phyloP scores from a whole-genome alignment of 1,284 basidiomycete species.

The Cryptococcus neoformans region DNA sequence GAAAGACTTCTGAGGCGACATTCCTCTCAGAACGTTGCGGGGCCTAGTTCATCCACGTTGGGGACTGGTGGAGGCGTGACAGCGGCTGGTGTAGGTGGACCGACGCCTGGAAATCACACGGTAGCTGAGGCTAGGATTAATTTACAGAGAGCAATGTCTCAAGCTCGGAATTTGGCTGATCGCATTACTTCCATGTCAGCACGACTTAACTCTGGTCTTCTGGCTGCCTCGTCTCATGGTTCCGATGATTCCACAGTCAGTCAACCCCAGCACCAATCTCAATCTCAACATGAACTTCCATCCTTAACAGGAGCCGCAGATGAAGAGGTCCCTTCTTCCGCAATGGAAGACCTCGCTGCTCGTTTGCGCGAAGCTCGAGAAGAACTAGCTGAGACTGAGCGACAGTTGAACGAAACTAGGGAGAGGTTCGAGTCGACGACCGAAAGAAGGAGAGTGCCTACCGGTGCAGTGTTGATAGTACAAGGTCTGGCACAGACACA shows the following conservation, averaged over 20 bases:
- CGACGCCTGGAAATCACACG: neutral
- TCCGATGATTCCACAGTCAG: too few relatives aligned
- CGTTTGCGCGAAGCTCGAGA: constrained; percentile 10
- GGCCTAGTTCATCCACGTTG: neutral
- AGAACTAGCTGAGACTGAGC: constrained; percentile 11
- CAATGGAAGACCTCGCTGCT: neutral
- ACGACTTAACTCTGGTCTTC: neutral
- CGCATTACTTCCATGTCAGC: neutral
- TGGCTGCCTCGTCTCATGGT: neutral
- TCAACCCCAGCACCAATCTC: neutral
- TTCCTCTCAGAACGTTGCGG: neutral
- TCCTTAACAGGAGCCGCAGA: neutral
- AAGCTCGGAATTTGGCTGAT: neutral
- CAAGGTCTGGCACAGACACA: constrained; percentile 45
- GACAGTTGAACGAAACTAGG: constrained; percentile 6
- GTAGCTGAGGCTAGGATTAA: neutral
- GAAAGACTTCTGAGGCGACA: constrained; percentile 9
- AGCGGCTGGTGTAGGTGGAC: too few relatives aligned
- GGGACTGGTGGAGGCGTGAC: too few relatives aligned
- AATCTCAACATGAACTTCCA: neutral
- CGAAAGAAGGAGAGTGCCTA: constrained; percentile 14
- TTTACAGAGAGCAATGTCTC: neutral
- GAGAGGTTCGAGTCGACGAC: constrained; percentile 6
- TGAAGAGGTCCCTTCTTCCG: neutral
- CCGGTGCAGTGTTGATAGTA: constrained; percentile 46